Conservation (phyloP, 257 asterid genomes). For the Gardenia jasminoides region DNA sequence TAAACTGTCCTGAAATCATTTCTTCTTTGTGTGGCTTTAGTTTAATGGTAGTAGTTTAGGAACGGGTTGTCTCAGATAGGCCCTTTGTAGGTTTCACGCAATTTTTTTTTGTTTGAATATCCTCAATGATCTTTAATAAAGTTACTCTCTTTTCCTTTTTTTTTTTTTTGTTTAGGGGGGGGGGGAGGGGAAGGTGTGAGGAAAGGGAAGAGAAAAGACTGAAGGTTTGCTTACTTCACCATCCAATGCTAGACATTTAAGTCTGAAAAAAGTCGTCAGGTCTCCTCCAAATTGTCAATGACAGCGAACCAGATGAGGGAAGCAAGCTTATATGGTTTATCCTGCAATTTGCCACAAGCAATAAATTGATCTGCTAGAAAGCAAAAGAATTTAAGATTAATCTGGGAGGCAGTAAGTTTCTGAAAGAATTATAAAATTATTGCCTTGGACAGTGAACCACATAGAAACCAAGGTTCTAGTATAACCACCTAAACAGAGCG, state of each 20-base stretch:
- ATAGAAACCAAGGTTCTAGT: no score
- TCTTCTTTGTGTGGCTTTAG: background rate
- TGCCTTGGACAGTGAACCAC: no score
- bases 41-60: background rate
- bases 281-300: slow-evolving; percentile 71
- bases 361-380: no score
- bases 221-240: slow-evolving; percentile 52
- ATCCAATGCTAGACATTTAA: slow-evolving; percentile 64
- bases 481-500: no score
- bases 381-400: no score
- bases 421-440: no score
- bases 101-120: background rate
- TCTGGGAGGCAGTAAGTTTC: no score
- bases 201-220: background rate
- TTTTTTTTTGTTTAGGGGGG: no score
- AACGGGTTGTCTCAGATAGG: background rate
- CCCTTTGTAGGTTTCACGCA: background rate
- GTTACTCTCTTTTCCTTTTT: background rate
- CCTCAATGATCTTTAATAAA: background rate
- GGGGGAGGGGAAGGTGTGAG: no score
- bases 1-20: no score
- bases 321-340: no score
- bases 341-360: no score
- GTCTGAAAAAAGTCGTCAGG: slow-evolving; percentile 49
- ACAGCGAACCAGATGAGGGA: slow-evolving; percentile 56